These are phyloP conservation scores for Salix dunnii DNA, from an alignment of 345 rosid species.

Conservation along the genomic window DNA sequence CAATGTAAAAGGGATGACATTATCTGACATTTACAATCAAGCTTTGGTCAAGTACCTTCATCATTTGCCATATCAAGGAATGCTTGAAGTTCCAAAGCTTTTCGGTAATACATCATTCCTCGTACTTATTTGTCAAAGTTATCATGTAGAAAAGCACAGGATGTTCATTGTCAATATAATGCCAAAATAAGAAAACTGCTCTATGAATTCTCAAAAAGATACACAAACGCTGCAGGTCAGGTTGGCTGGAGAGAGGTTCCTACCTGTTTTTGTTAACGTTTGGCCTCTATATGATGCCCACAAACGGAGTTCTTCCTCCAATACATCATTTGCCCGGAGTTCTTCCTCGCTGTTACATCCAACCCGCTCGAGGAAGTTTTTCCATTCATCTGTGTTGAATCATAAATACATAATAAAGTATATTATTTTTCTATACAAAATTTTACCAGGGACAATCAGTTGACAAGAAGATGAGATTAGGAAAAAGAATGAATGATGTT, in stretches of 20 bases:
- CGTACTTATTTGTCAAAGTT: slow-evolving; percentile 24
- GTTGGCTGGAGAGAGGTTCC: not conserved
- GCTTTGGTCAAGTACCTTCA: slow-evolving; percentile 57
- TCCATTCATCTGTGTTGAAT: slow-evolving; percentile 78
- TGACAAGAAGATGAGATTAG: too few relatives aligned
- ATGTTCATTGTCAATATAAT: not conserved
- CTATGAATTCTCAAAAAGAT: not conserved
- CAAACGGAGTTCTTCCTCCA: slow-evolving; percentile 72
- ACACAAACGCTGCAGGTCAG: not conserved
- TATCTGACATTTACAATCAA: not conserved
- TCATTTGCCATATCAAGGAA: slow-evolving; percentile 98
- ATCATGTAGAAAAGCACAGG: not conserved
- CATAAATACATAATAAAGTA: not conserved
- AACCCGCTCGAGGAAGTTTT: slow-evolving; percentile 85
- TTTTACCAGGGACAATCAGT: not conserved
- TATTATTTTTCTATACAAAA: not conserved
- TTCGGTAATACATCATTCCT: slow-evolving; percentile 98
- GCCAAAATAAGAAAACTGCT: not conserved
- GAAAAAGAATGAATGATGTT: not conserved
- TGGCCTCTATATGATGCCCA: slow-evolving; percentile 99
- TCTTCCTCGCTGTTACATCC: slow-evolving; percentile 56
- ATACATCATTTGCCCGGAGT: slow-evolving; percentile 52
- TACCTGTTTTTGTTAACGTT: slow-evolving; percentile 96
- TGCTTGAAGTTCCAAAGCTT: slow-evolving; percentile 98
- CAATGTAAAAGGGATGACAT: not conserved